Percentiles rank a stretch among this genome's conserved stretches.
phyloP scores from a whole-genome alignment of 495 filamentous ascomycete genomes.

The Thermothielavioides terrestris region DNA sequence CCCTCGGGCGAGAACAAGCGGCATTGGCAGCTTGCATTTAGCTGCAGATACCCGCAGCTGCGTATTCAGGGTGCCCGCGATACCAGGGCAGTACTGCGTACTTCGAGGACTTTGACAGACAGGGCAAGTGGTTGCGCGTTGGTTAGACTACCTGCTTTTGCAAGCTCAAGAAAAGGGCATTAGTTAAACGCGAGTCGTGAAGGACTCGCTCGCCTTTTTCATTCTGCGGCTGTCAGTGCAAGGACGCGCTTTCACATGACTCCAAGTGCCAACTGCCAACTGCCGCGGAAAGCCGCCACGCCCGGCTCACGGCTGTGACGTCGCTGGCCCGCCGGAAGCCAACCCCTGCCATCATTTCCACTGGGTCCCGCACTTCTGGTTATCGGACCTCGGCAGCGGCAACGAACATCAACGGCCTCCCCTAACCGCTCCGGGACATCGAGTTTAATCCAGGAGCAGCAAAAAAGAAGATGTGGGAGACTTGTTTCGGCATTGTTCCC shows the following conservation, averaged over 20 bases:
- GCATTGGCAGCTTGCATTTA: no score
- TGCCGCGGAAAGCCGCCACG: constrained; percentile 8
- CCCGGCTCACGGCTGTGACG: constrained; percentile 4
- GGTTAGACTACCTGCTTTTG: no score
- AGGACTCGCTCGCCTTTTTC: no score
- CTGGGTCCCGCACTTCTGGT: constrained; percentile 13
- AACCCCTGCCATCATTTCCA: not conserved
- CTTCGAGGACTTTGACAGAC: no score
- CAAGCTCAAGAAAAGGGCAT: no score
- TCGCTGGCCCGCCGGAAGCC: constrained; percentile 4
- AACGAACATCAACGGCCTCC: constrained; percentile 5
- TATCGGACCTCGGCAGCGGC: constrained; percentile 23
- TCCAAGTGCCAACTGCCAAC: no score
- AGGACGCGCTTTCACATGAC: constrained; percentile 12
- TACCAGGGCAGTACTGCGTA: no score
- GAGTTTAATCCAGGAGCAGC: not conserved
- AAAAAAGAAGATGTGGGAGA: not conserved
- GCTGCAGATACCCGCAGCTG: no score
- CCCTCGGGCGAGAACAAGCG: no score
- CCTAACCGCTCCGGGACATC: constrained; percentile 1
- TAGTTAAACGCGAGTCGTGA: no score
- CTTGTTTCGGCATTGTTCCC: not conserved
- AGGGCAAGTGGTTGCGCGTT: no score
- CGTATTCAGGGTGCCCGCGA: no score
- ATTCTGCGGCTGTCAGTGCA: not conserved